Base-by-base conservation (phyloP, 441 rosid species). In the Manihot esculenta region DNA sequence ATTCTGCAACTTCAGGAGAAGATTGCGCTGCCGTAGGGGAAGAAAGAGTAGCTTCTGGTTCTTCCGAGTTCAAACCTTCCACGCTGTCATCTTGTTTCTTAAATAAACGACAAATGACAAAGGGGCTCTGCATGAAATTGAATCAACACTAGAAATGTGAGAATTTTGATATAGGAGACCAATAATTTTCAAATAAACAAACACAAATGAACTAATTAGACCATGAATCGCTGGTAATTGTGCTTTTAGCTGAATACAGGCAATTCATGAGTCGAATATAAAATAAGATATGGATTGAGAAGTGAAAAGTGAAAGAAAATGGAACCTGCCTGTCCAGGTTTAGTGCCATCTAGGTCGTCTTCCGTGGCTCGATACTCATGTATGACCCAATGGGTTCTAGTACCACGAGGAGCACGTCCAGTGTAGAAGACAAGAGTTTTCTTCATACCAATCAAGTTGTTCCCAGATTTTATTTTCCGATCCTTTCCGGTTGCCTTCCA, bases 401-500 rank as follows among this genome's bases (percentile, higher is more conserved):
- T 42, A 0, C 92, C 97, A 1, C 57, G 86, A 14, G 95, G 97
- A 81, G 97, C 97, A 17, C 97, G 90, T 1, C 97, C 98, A 0
- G 47, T 72, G 74, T 91, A 77, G 56, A 93, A 93, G 8, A 93
- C 98, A 4, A 93, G 82, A 38, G 97, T 91, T 69, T 87, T 91
- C 87, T 93, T 93, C 85, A 87, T 86, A 0, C 98, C 98, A 23
- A 93, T 84, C 83, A 85, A 75, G 20, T 57, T 77, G 7, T 62
- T 48, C 1, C 88, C 86, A 15, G 88, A 87, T 55, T 89, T 88
- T 17, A 93, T 80, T 74, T 65, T 81, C 13, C 98, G 88, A 72
- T 93, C 97, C 76, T 82, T 93, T 0, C 98, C 97, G 1, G 98
- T 93, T 0, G 98, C 94, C 79, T 93, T 93, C 98, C 98, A 93